These are phyloP conservation scores for Myxozyma udenii DNA, from an alignment of 805 yeast genomes.

Conservation along the genomic window DNA sequence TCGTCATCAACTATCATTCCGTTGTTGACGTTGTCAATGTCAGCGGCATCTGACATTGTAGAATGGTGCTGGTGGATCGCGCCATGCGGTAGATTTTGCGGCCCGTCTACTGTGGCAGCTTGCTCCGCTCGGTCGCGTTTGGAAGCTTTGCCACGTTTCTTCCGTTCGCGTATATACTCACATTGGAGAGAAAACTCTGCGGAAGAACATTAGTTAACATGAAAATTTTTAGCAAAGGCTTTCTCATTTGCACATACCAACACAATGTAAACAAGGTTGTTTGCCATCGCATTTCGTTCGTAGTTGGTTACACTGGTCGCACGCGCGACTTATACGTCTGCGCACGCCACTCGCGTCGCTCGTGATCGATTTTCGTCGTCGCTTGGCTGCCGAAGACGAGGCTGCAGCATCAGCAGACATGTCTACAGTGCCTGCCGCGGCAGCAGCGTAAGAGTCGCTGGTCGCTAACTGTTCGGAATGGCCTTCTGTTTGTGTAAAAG, in stretches of 20 bases:
- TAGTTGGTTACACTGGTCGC: conserved; percentile 48
- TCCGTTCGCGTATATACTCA: conserved; percentile 45
- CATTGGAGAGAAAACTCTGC: conserved; percentile 33
- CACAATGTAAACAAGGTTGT: conserved; percentile 47
- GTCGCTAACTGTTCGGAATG: background rate
- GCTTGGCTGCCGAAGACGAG: background rate
- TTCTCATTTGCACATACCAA: conserved; percentile 32
- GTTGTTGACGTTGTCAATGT: background rate
- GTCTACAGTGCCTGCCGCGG: background rate
- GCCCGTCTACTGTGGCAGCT: conserved; percentile 9
- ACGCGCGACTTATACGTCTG: conserved; percentile 39
- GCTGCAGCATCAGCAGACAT: too few relatives aligned
- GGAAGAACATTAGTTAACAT: conserved; percentile 23
- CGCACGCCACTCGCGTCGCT: conserved; percentile 7
- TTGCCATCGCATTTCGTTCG: conserved; percentile 51
- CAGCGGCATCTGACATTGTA: background rate
- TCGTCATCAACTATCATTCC: background rate
- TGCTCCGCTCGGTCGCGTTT: conserved; percentile 11
- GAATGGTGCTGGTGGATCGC: conserved; percentile 2
- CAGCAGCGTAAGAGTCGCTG: background rate
- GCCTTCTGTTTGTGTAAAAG: background rate
- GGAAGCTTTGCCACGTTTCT: conserved; percentile 43
- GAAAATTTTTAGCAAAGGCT: too few relatives aligned
- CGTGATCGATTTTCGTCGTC: conserved; percentile 2
- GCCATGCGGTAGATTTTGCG: conserved; percentile 4